Percentiles rank a stretch among this genome's conserved stretches.
Evolutionary conservation across 2,329 filamentous ascomycete genomes (phyloP).

Genomic region (Arthrinium phaeospermum): DNA sequence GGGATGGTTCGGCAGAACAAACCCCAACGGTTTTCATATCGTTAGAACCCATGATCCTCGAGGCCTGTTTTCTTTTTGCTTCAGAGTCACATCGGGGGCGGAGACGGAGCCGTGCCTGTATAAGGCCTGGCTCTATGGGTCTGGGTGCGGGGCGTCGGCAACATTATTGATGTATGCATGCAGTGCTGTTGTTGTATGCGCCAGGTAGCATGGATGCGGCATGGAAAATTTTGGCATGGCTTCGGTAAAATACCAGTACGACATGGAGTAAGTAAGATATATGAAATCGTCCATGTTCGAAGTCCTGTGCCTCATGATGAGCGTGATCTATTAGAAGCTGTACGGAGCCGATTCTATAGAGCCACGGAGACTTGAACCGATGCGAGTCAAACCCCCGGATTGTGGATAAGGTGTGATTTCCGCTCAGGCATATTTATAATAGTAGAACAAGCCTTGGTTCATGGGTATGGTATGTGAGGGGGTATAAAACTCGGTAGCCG

Average conservation of each 20-base stretch:
- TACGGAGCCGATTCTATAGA: neutral
- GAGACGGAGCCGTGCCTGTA: neutral
- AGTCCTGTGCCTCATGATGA: neutral
- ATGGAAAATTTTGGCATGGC: neutral
- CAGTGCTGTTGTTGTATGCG: neutral
- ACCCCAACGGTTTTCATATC: neutral
- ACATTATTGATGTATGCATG: neutral
- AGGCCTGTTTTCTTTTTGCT: neutral
- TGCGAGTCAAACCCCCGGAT: neutral
- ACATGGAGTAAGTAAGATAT: neutral
- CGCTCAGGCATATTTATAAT: neutral
- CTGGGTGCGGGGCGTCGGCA: neutral
- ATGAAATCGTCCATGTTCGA: too few relatives aligned
- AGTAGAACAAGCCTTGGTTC: neutral
- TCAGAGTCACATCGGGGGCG: neutral
- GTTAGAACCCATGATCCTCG: neutral
- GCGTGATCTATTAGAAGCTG: neutral
- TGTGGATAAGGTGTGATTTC: constrained; percentile 1
- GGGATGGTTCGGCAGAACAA: neutral
- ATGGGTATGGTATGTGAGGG: neutral
- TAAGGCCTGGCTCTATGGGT: neutral
- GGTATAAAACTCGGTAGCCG: neutral
- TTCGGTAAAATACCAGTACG: neutral
- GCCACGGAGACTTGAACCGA: neutral
- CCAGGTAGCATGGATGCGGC: neutral